phyloP scores from a whole-genome alignment of 2,329 filamentous ascomycete species.

The Tolypocladium capitatum region DNA sequence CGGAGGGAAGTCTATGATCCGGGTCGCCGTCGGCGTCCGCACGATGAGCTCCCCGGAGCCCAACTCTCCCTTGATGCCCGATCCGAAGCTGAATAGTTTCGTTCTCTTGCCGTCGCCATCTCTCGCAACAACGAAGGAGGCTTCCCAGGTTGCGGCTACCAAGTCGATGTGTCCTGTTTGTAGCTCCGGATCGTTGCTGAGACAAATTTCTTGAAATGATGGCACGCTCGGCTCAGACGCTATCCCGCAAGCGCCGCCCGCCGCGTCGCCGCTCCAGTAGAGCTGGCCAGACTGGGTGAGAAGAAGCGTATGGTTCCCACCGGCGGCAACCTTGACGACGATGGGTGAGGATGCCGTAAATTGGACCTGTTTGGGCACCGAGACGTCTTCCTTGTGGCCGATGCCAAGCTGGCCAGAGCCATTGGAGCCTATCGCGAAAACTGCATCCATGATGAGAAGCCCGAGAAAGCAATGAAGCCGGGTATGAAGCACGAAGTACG shows the following conservation, averaged over 20 bases:
- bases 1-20: conserved; percentile 52
- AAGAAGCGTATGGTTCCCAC: conserved; percentile 79
- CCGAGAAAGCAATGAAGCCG: background rate
- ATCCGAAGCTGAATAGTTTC: conserved; percentile 50
- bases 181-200: conserved; percentile 16
- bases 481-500: too few relatives aligned
- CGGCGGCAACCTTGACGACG: conserved; percentile 35
- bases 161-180: conserved; percentile 19
- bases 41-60: conserved; percentile 45
- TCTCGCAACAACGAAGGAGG: conserved; percentile 46
- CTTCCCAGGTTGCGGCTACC: conserved; percentile 68
- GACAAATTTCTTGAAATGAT: conserved; percentile 25
- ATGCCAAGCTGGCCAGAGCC: conserved; percentile 64
- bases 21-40: conserved; percentile 31
- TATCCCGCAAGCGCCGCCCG: conserved; percentile 41
- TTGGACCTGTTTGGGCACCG: conserved; percentile 47
- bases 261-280: conserved; percentile 51
- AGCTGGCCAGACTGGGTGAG: conserved; percentile 46
- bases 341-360: conserved; percentile 33
- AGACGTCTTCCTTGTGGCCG: conserved; percentile 58
- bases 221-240: conserved; percentile 15
- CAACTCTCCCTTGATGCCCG: conserved; percentile 58
- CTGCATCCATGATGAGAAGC: conserved; percentile 25
- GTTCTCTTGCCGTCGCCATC: conserved; percentile 29
- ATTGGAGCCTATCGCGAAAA: conserved; percentile 65